These are phyloP conservation scores for Acanthamoeba castellanii DNA, from an alignment of 208 protist species.

Conservation along the genomic window DNA sequence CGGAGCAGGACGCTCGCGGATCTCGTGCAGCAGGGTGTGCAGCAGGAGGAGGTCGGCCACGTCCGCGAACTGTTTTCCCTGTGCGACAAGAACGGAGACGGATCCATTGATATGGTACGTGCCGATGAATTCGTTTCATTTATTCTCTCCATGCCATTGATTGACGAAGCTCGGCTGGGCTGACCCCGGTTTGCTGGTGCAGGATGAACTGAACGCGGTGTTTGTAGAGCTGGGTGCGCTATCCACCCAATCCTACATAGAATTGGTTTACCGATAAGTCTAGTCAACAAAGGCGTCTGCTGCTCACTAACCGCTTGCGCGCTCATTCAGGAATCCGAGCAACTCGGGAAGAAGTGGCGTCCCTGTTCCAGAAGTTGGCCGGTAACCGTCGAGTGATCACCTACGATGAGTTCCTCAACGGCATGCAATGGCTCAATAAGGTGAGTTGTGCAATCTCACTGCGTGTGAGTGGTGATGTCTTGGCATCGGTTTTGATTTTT, in stretches of 20 bases:
- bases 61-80: constrained; percentile 4
- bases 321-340: not conserved
- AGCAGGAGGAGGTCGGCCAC: constrained; percentile 10
- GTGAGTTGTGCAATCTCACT: not conserved
- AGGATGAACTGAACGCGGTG: constrained; percentile 18
- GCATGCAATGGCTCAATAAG: constrained; percentile 59
- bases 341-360: constrained; percentile 19
- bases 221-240: constrained; percentile 43
- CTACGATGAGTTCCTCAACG: constrained; percentile 29
- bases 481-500: not conserved
- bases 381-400: not conserved
- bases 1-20: not conserved
- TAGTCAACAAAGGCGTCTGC: no score
- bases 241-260: not conserved
- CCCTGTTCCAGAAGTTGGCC: constrained; percentile 43
- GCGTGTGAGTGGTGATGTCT: not conserved
- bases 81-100: constrained; percentile 34
- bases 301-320: not conserved
- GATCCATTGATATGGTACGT: constrained; percentile 59
- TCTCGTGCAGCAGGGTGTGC: constrained; percentile 8
- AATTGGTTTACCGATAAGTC: not conserved
- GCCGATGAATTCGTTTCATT: not conserved
- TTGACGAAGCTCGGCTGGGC: no score
- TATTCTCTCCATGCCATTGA: no score
- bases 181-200: no score